Conservation (phyloP, 805 yeast species). For the Candida insectorum region DNA sequence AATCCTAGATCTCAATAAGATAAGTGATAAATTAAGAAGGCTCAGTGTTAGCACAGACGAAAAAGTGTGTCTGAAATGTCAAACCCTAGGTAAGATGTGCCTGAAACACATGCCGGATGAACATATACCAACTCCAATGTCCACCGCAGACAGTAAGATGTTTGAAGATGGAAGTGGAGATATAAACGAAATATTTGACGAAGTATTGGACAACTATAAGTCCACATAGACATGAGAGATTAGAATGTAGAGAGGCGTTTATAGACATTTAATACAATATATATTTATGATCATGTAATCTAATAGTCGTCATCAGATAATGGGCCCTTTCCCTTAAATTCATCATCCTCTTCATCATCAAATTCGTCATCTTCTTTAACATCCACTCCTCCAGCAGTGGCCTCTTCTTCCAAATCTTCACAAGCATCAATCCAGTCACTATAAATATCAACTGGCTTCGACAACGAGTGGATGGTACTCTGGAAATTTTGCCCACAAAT, state of each 20-base stretch:
- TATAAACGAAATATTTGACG: constrained; percentile 20
- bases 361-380: constrained; percentile 19
- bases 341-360: constrained; percentile 33
- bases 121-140: constrained; percentile 4
- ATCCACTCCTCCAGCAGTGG: constrained; percentile 8
- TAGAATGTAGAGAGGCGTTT: background rate
- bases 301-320: constrained; percentile 26
- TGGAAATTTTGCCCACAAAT: constrained; percentile 94
- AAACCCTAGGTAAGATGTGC: no score
- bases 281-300: background rate
- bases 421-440: constrained; percentile 98
- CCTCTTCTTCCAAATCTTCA: constrained; percentile 71
- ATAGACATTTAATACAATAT: background rate
- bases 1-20: constrained; percentile 13
- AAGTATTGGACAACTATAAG: constrained; percentile 16
- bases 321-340: constrained; percentile 9
- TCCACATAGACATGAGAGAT: constrained; percentile 4
- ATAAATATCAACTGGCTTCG: constrained; percentile 92
- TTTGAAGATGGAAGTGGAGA: constrained; percentile 5
- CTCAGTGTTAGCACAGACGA: no score
- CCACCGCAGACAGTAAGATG: constrained; percentile 6
- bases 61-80: no score
- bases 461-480: constrained; percentile 74
- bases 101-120: background rate
- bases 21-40: constrained; percentile 15